A percentile compares a stretch with the other conserved stretches of the same genome.
phyloP scores from a whole-genome alignment of 768 basidiomycete species.

The Russula sp. region DNA sequence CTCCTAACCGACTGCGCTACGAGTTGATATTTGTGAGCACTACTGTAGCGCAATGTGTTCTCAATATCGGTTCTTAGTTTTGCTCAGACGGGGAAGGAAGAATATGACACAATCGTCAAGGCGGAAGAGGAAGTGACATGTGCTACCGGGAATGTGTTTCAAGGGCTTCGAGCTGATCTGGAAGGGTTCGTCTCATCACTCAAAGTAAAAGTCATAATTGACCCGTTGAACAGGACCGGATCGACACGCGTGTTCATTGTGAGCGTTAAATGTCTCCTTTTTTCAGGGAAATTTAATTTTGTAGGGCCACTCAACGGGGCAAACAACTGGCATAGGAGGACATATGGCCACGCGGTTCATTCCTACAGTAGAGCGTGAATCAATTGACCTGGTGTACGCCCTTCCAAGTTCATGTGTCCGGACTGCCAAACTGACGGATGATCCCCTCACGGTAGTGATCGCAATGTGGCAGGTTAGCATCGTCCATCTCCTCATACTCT shows the following conservation, averaged over 20 bases:
- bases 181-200: constrained; percentile 54
- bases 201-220: not conserved
- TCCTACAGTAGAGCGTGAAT: constrained; percentile 94
- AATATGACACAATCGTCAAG: constrained; percentile 67
- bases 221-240: constrained; percentile 48
- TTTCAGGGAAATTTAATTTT: constrained; percentile 13
- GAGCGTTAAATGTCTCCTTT: constrained; percentile 30
- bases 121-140: constrained; percentile 61
- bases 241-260: constrained; percentile 81
- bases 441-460: constrained; percentile 52
- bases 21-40: constrained; percentile 77
- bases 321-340: constrained; percentile 80
- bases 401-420: constrained; percentile 7
- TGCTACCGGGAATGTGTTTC: constrained; percentile 76
- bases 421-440: constrained; percentile 5
- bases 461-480: constrained; percentile 66
- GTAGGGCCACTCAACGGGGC: constrained; percentile 85
- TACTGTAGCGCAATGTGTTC: constrained; percentile 7
- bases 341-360: constrained; percentile 83
- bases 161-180: constrained; percentile 81
- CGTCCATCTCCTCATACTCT: not conserved
- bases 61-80: not conserved
- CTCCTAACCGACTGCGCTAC: constrained; percentile 70
- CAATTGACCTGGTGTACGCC: constrained; percentile 78
- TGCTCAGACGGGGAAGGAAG: constrained; percentile 71